These are phyloP conservation scores for Ammopiptanthus mongolicus DNA, from an alignment of 306 rosid species.

Conservation along the genomic window DNA sequence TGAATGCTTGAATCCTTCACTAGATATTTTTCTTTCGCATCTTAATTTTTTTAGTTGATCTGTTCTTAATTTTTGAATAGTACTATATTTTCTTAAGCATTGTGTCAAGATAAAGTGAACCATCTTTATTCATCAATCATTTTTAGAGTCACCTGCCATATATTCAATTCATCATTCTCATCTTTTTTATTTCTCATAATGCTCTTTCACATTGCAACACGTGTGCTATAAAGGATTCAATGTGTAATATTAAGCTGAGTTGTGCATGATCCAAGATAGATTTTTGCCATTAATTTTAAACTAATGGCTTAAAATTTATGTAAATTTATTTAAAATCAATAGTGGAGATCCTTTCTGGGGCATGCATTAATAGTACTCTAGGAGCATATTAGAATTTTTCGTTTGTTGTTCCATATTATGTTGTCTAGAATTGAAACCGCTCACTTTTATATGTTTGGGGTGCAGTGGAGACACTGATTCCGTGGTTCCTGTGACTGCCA, in stretches of 20 bases:
- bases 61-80: not conserved
- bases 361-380: too few species aligned
- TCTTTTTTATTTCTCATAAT: not conserved
- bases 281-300: too few species aligned
- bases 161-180: not conserved
- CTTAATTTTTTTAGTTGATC: not conserved
- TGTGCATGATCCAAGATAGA: too few species aligned
- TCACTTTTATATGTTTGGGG: not conserved
- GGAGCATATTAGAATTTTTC: not conserved
- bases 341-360: too few species aligned
- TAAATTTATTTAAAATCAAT: too few species aligned
- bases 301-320: too few species aligned
- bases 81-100: not conserved
- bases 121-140: not conserved
- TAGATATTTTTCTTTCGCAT: not conserved
- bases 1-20: not conserved
- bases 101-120: not conserved
- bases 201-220: not conserved
- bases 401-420: not conserved
- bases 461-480: constrained; percentile 91
- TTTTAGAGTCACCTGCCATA: not conserved
- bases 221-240: too few species aligned
- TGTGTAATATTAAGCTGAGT: not conserved
- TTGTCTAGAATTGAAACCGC: not conserved
- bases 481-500: constrained; percentile 84